Percentiles rank a stretch among this genome's conserved stretches.
phyloP scores from a whole-genome alignment of 768 basidiomycete species.

The Cyclocybe aegerita region DNA sequence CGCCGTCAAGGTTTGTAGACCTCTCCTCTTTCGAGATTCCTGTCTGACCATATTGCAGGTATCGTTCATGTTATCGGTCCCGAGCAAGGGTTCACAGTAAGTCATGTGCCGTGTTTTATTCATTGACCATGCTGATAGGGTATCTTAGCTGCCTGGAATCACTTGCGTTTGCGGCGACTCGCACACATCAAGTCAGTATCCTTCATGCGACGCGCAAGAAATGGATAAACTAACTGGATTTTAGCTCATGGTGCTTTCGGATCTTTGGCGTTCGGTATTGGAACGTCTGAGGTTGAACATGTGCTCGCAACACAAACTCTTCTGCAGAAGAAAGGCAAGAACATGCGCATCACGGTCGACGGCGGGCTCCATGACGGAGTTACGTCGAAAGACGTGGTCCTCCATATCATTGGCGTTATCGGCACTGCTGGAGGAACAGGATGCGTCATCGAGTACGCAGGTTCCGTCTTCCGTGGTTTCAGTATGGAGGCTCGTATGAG shows the following conservation, averaged over 20 bases:
- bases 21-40: neutral
- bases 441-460: constrained; percentile 89
- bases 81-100: constrained; percentile 88
- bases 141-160: constrained; percentile 64
- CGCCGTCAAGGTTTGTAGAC: constrained; percentile 68
- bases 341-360: constrained; percentile 90
- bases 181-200: constrained; percentile 79
- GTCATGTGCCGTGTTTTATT: constrained; percentile 13
- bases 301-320: constrained; percentile 92
- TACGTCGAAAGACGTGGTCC: constrained; percentile 86
- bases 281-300: constrained; percentile 93
- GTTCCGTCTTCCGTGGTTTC: constrained; percentile 81
- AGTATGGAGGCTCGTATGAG: constrained; percentile 93
- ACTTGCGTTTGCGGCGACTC: constrained; percentile 92
- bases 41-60: constrained; percentile 38
- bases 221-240: constrained; percentile 1
- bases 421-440: constrained; percentile 94
- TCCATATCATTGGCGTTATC: constrained; percentile 88
- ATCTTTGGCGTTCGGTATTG: constrained; percentile 90
- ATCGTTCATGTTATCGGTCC: constrained; percentile 91
- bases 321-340: constrained; percentile 84
- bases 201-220: neutral
- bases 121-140: neutral
- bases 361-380: constrained; percentile 81
- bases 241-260: constrained; percentile 91